phyloP scores from a whole-genome alignment of 345 rosid genomes.

The Schrenkiella parvula region DNA sequence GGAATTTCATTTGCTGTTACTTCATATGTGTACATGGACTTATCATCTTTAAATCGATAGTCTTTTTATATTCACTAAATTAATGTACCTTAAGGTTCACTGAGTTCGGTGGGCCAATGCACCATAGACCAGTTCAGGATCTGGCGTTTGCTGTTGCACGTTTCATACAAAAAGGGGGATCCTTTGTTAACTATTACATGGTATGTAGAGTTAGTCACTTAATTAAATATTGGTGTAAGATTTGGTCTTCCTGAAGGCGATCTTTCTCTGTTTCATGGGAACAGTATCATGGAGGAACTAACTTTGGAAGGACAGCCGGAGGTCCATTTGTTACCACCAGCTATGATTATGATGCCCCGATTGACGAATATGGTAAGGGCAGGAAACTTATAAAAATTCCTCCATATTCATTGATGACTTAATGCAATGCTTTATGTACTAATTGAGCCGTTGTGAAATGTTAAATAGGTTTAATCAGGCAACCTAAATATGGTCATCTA shows the following conservation, averaged over 20 bases:
- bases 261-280: constrained; percentile 17
- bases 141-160: constrained; percentile 94
- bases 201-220: constrained; percentile 34
- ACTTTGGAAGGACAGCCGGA: constrained; percentile 96
- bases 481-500: constrained; percentile 94
- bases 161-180: constrained; percentile 96
- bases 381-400: not conserved
- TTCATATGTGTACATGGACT: constrained; percentile 2
- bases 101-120: constrained; percentile 92
- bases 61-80: not conserved
- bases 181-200: constrained; percentile 95
- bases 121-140: constrained; percentile 94
- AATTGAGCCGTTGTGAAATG: constrained; percentile 6
- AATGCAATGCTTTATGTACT: constrained; percentile 5
- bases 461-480: constrained; percentile 74
- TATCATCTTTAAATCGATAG: constrained; percentile 5
- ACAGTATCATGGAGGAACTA: constrained; percentile 99
- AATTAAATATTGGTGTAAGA: not conserved
- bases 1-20: constrained; percentile 5
- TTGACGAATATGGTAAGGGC: constrained; percentile 93
- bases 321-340: constrained; percentile 98
- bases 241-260: not conserved
- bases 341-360: constrained; percentile 95
- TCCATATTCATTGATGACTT: not conserved
- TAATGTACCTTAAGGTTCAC: constrained; percentile 60